Evolutionary conservation across 768 basidiomycete genomes (phyloP), one percentile per base, ranked within the genome.

Genomic region (Podaxis rugospora): DNA sequence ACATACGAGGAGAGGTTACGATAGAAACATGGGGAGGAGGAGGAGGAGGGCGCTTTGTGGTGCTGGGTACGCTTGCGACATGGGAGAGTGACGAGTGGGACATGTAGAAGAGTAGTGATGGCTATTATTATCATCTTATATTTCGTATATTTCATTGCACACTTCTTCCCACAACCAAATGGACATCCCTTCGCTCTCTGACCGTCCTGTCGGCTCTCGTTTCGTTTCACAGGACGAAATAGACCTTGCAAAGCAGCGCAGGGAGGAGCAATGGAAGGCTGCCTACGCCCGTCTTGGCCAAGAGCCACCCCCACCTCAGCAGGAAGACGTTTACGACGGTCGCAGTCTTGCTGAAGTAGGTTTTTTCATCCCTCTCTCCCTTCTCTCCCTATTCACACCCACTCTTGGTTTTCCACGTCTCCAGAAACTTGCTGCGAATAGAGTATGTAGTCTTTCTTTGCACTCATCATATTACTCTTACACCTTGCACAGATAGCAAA

Each of bases 351-450:
- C 92, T 74, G 92, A 94, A 86, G 92, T 90, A 76, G 77, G 88
- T 74, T 51, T 37, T 21, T 39, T 28, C 62, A 61, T 56, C 62
- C 57, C 66, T 66, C 36, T 28, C 37, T 53, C 54, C 64, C 64
- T 55, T 64, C 63, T 32, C 32, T 32, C 65, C 61, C 75, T 81
- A 79, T 78, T 83, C 74, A 83, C 79, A 75, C 74, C 70, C 67
- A 68, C 66, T 72, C 73, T 70, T 74, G 77, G 75, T 76, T 75
- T 67, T 69, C 68, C 70, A 77, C 70, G 76, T 69, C 62, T 70
- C 58, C 74, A 94, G 92, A 92, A 93, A 92, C 80, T 94, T 60
- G 92, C 92, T 66, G 90, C 91, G 47, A 94, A 94, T 71, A 90
- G 83, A 80, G 91, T 91, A 71, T 71, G 78, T 70, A 58, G 35